Conservation (phyloP, 2,329 filamentous ascomycete species). For the Cladosporium austrohemisphaericum region DNA sequence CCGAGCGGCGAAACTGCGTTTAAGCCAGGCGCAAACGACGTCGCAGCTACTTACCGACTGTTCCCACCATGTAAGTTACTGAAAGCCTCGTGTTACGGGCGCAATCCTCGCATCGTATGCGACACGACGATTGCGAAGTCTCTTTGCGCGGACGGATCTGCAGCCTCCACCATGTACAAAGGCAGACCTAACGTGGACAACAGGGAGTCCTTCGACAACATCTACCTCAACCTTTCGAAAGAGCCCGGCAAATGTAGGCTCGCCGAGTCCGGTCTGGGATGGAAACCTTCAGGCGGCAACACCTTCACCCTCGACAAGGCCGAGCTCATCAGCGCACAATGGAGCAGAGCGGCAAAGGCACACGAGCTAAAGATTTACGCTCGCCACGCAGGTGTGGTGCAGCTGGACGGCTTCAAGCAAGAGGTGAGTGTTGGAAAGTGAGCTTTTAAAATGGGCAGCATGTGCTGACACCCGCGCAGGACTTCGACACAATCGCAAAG, state of each 20-base stretch:
- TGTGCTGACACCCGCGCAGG: slow-evolving; percentile 44
- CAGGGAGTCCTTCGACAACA: slow-evolving; percentile 93
- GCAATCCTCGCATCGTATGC: too few relatives aligned
- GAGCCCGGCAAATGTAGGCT: slow-evolving; percentile 90
- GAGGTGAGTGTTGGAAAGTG: slow-evolving; percentile 52
- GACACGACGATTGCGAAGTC: too few relatives aligned
- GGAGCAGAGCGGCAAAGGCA: slow-evolving; percentile 88
- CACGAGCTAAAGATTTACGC: slow-evolving; percentile 91
- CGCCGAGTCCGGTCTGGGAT: slow-evolving; percentile 88
- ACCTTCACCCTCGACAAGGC: slow-evolving; percentile 88
- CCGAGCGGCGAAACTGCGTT: too few relatives aligned
- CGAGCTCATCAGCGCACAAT: slow-evolving; percentile 84
- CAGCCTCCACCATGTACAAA: too few relatives aligned
- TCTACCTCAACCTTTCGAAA: slow-evolving; percentile 92
- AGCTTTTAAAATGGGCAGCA: slow-evolving; percentile 2
- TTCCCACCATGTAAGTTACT: too few relatives aligned
- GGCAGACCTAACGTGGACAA: too few relatives aligned
- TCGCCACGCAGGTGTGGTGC: slow-evolving; percentile 78
- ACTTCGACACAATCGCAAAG: slow-evolving; percentile 85
- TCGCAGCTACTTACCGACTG: too few relatives aligned
- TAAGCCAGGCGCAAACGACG: too few relatives aligned
- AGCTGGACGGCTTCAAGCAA: slow-evolving; percentile 90
- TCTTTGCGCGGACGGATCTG: too few relatives aligned
- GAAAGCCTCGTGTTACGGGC: too few relatives aligned
- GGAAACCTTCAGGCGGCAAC: slow-evolving; percentile 88